Base-by-base conservation (phyloP, 2,329 filamentous ascomycete species). In the Trichoderma sp. region DNA sequence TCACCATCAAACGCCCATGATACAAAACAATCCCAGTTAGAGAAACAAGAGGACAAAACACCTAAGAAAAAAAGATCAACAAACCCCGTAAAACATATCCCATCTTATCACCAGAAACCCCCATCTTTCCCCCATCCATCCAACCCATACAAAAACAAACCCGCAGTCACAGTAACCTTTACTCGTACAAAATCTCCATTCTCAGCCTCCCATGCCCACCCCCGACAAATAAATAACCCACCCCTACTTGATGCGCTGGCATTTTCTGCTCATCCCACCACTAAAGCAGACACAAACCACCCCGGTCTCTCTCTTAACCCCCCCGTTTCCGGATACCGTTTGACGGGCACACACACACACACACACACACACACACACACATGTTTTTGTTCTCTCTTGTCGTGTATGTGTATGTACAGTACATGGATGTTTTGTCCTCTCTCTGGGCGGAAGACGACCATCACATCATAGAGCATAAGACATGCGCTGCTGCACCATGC, bases 241-340 rank as follows among this genome's bases (percentile, higher is more conserved):
- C 72, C 73, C 73, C 73, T 73, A 71, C 73, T 51, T 74, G 73
- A 74, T 74, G 73, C 73, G 73, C 47, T 74, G 73, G 73, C 73
- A 74, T 9, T 28, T n/a, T 18, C 5, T 36, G 36, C 34, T 53
- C 63, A 56, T 61, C 56, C 66, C 66, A 69, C 66, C 58, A 64
- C 66, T 39, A 60, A 60, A 69, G 36, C 28, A 43, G 15, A 43
- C 15, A n/a, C 18, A n/a, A 36, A 26, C 66, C 43, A 43, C 21
- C 64, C 51, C 64, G 30, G 51, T 32, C 64, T 21, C 30, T 61
- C 58, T 61, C 32, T 12, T 11, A n/a, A 30, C 15, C 36, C 36
- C 36, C 39, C 39, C 39, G 15, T 18, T 30, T 24, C 57, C 47
- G 47, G 47, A 53, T 53, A 24, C 47, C 21, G 47, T 53, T 53